phyloP scores from a whole-genome alignment of 169 alveolate genomes.

The Plasmodium cynomolgi region DNA sequence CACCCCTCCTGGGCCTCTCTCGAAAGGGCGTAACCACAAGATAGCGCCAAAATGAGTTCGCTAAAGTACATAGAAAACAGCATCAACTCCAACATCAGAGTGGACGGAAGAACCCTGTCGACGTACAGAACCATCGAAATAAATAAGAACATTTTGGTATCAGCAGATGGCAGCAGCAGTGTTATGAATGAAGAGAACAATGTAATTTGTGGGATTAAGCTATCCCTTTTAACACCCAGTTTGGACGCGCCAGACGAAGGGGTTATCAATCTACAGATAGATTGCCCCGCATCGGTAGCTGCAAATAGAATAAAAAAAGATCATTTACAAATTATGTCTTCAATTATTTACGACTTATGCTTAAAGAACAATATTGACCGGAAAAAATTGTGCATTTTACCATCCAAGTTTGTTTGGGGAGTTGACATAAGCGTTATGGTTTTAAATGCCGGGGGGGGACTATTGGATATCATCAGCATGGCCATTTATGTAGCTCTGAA shows the following conservation, averaged over 20 bases:
- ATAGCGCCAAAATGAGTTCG: slow-evolving; percentile 43
- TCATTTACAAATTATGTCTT: slow-evolving; percentile 62
- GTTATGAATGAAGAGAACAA: slow-evolving; percentile 73
- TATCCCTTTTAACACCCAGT: slow-evolving; percentile 35
- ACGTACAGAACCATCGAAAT: slow-evolving; percentile 66
- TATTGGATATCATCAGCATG: slow-evolving; percentile 80
- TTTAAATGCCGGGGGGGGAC: slow-evolving; percentile 81
- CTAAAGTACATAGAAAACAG: slow-evolving; percentile 65
- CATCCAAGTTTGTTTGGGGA: slow-evolving; percentile 81
- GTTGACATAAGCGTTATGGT: slow-evolving; percentile 80
- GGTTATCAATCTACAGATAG: slow-evolving; percentile 58
- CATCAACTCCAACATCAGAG: slow-evolving; percentile 51
- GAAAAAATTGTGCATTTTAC: slow-evolving; percentile 77
- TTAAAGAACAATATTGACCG: slow-evolving; percentile 72
- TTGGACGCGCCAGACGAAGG: slow-evolving; percentile 54
- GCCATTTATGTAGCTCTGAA: slow-evolving; percentile 80
- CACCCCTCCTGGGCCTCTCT: neutral
- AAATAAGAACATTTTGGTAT: slow-evolving; percentile 48
- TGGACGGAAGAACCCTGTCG: slow-evolving; percentile 45
- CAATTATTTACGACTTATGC: slow-evolving; percentile 73
- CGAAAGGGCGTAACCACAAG: neutral
- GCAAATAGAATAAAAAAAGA: slow-evolving; percentile 69
- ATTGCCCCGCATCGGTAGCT: slow-evolving; percentile 72
- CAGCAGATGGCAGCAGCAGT: slow-evolving; percentile 75
- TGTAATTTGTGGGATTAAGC: slow-evolving; percentile 68